Conservation (phyloP, 2,329 filamentous ascomycete species). For the Exophiala calicioides region DNA sequence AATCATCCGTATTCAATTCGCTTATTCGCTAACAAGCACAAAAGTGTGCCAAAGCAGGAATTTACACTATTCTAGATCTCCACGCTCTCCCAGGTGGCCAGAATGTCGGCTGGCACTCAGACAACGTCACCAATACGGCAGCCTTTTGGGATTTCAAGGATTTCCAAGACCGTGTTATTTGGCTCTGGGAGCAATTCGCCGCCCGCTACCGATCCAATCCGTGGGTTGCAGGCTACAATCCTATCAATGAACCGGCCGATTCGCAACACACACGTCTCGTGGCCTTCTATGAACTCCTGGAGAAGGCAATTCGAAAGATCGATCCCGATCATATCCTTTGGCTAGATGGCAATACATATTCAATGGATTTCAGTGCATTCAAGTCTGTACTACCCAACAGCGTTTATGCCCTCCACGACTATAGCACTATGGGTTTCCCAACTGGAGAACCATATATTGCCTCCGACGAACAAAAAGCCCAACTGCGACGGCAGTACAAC, state of each 20-base stretch:
- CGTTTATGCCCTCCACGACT: neutral
- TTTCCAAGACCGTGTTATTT: neutral
- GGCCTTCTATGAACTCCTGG: slow-evolving; percentile 34
- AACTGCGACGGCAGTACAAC: too few relatives aligned
- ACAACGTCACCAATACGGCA: slow-evolving; percentile 40
- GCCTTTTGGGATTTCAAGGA: neutral
- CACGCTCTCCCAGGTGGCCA: slow-evolving; percentile 47
- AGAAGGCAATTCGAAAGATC: neutral
- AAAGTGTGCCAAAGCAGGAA: neutral
- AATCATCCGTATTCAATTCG: too few relatives aligned
- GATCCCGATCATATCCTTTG: neutral
- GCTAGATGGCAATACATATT: neutral
- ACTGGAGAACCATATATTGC: too few relatives aligned
- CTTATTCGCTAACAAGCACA: too few relatives aligned
- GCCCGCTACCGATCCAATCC: slow-evolving; percentile 34
- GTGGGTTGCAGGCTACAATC: slow-evolving; percentile 54
- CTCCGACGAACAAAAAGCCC: neutral
- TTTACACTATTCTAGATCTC: slow-evolving; percentile 26
- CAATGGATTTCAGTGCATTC: neutral
- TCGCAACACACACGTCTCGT: slow-evolving; percentile 47
- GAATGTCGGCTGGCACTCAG: slow-evolving; percentile 49
- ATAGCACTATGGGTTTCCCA: neutral
- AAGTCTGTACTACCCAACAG: neutral
- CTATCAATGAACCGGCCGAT: slow-evolving; percentile 54
- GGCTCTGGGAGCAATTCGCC: neutral